Conservation (phyloP, 352 stramenopile genomes). For the Achlya hypogyna region DNA sequence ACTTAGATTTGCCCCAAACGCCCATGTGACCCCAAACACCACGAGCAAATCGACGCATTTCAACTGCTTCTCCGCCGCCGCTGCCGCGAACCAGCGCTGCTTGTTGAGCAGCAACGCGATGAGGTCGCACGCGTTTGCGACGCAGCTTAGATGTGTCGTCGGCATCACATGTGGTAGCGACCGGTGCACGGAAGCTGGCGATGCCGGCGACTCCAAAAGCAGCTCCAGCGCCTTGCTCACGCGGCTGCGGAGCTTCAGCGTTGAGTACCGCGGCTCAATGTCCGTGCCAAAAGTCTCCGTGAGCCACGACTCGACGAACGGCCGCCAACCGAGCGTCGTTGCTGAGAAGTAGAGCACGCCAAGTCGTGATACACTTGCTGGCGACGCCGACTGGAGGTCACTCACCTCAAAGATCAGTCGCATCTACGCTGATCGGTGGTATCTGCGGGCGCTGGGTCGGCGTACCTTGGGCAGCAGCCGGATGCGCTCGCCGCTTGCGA, state of each 20-base stretch:
- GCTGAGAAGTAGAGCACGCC: slow-evolving; percentile 87
- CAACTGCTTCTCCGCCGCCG: background rate
- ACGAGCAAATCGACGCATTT: slow-evolving; percentile 10
- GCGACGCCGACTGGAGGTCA: slow-evolving; percentile 84
- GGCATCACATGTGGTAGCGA: background rate
- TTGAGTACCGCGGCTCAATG: slow-evolving; percentile 5
- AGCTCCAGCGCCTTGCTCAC: slow-evolving; percentile 3
- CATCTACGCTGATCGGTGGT: slow-evolving; percentile 35
- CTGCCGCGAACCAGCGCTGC: slow-evolving; percentile 2
- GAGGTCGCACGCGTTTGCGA: slow-evolving; percentile 1
- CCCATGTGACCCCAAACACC: background rate
- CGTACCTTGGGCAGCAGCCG: slow-evolving; percentile 45
- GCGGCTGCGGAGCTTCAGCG: slow-evolving; percentile 1
- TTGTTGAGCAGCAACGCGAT: background rate
- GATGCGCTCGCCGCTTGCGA: slow-evolving; percentile 84
- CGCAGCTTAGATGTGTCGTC: background rate
- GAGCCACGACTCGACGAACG: slow-evolving; percentile 54
- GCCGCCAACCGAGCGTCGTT: slow-evolving; percentile 48
- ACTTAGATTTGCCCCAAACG: background rate
- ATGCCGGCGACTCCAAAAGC: background rate
- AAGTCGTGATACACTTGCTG: slow-evolving; percentile 86
- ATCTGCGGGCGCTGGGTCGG: background rate
- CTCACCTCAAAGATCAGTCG: slow-evolving; percentile 90
- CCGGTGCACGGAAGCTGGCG: background rate
- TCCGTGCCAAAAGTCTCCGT: slow-evolving; percentile 25